A percentile compares a stretch with the other conserved stretches of the same genome.
Evolutionary conservation across 306 rosid species (phyloP).

Genomic region (Mimosa bimucronata): DNA sequence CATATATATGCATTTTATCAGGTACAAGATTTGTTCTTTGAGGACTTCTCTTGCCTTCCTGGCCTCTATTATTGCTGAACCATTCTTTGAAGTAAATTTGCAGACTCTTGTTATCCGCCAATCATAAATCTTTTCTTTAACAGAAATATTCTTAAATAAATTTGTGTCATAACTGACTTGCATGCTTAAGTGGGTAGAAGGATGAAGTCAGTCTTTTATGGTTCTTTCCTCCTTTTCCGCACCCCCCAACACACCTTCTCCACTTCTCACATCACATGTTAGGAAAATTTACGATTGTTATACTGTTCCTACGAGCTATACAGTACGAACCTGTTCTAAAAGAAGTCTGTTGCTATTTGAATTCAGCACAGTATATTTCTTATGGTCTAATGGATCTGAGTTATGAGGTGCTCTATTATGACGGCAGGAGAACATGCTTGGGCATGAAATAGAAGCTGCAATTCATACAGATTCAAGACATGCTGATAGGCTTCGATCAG

Average conservation of each 20-base stretch:
- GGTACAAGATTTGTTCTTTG: slow-evolving; percentile 49
- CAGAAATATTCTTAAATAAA: background rate
- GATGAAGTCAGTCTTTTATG: background rate
- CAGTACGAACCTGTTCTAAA: background rate
- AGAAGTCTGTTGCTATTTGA: background rate
- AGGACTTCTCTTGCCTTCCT: slow-evolving; percentile 1
- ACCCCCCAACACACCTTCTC: background rate
- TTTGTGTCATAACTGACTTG: background rate
- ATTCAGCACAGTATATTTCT: background rate
- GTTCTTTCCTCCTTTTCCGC: background rate
- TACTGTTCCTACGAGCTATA: background rate
- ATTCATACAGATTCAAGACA: slow-evolving; percentile 93
- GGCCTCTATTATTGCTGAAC: background rate
- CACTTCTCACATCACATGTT: background rate
- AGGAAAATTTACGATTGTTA: background rate
- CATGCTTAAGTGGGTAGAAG: too few relatives aligned
- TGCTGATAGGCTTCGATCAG: slow-evolving; percentile 83
- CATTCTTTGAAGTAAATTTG: background rate
- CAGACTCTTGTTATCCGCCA: background rate
- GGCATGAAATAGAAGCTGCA: slow-evolving; percentile 78
- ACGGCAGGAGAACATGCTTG: slow-evolving; percentile 84
- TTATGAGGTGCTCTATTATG: slow-evolving; percentile 3
- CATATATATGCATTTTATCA: slow-evolving; percentile 82
- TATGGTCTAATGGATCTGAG: background rate
- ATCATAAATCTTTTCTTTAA: background rate